Evolutionary conservation across 208 protist genomes (phyloP).

Genomic region (Crithidia bombi): DNA sequence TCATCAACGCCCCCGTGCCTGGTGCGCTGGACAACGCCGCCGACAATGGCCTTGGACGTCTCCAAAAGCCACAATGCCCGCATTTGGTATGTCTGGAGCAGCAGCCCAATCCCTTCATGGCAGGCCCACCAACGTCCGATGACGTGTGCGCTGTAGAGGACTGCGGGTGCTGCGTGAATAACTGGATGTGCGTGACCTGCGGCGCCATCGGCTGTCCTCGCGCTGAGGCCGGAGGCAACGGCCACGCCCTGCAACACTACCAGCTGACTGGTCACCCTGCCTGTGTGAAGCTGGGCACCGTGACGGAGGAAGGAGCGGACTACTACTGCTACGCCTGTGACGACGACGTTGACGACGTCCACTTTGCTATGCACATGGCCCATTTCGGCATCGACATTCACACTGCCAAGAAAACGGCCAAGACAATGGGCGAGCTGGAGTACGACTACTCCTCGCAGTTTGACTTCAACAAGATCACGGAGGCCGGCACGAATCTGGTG

Average conservation of each 20-base stretch:
- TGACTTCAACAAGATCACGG: conserved; percentile 93
- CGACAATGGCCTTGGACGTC: conserved; percentile 19
- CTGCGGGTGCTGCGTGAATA: conserved; percentile 92
- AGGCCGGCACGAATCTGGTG: conserved; percentile 82
- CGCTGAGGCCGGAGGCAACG: conserved; percentile 94
- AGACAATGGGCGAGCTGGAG: conserved; percentile 96
- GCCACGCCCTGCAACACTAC: conserved; percentile 94
- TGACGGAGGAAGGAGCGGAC: conserved; percentile 87
- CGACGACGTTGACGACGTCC: conserved; percentile 94
- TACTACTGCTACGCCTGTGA: conserved; percentile 96
- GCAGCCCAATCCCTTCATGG: conserved; percentile 58
- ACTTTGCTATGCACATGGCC: conserved; percentile 93
- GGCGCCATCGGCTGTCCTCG: conserved; percentile 94
- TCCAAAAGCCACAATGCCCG: conserved; percentile 67
- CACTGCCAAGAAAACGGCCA: conserved; percentile 93
- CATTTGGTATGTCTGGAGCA: conserved; percentile 86
- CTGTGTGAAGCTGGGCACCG: conserved; percentile 97
- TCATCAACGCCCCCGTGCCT: conserved; percentile 63
- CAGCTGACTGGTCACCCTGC: conserved; percentile 86
- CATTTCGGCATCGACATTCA: conserved; percentile 96
- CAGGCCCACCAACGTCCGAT: conserved; percentile 42
- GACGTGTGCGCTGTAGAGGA: conserved; percentile 53
- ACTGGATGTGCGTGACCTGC: conserved; percentile 96
- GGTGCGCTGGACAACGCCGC: conserved; percentile 51
- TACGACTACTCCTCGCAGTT: conserved; percentile 96